Percentiles rank a stretch among this genome's conserved stretches.
Conservation (phyloP, 2,329 filamentous ascomycete species). For the Aureobasidium sp. region DNA sequence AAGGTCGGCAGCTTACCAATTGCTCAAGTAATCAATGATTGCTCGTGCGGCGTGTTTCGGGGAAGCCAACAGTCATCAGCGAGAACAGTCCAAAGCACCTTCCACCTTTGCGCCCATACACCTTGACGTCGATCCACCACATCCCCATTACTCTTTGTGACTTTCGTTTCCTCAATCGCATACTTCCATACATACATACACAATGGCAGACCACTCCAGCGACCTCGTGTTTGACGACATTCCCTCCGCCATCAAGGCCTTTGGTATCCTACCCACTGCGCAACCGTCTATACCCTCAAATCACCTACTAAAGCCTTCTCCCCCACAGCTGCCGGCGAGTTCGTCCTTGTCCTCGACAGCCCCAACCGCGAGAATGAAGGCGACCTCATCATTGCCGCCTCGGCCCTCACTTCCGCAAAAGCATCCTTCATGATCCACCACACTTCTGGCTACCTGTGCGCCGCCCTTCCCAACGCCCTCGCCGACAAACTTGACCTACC, state of each 20-base stretch:
- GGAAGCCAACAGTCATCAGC: not conserved
- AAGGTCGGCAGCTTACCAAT: not conserved
- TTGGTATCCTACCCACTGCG: constrained; percentile 23
- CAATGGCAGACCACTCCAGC: constrained; percentile 7
- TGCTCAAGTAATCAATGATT: constrained; percentile 3
- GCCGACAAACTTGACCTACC: constrained; percentile 67
- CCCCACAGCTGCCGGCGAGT: constrained; percentile 56
- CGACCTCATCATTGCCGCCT: constrained; percentile 89
- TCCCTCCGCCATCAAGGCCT: constrained; percentile 32
- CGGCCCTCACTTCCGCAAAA: constrained; percentile 75
- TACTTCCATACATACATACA: not conserved
- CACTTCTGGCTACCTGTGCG: constrained; percentile 83
- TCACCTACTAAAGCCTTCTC: too few species aligned
- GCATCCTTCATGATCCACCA: constrained; percentile 95
- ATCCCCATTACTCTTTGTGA: too few species aligned
- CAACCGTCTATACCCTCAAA: too few species aligned
- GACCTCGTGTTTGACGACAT: constrained; percentile 30
- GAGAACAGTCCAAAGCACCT: not conserved
- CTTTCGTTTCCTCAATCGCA: not conserved
- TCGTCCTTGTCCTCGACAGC: constrained; percentile 92
- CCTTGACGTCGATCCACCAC: not conserved
- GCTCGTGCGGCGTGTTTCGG: not conserved
- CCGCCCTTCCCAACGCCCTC: constrained; percentile 63
- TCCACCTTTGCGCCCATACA: not conserved
- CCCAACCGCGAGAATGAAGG: constrained; percentile 93